phyloP scores from a whole-genome alignment of 2,329 filamentous ascomycete species.

The Cladosporium halotolerans region DNA sequence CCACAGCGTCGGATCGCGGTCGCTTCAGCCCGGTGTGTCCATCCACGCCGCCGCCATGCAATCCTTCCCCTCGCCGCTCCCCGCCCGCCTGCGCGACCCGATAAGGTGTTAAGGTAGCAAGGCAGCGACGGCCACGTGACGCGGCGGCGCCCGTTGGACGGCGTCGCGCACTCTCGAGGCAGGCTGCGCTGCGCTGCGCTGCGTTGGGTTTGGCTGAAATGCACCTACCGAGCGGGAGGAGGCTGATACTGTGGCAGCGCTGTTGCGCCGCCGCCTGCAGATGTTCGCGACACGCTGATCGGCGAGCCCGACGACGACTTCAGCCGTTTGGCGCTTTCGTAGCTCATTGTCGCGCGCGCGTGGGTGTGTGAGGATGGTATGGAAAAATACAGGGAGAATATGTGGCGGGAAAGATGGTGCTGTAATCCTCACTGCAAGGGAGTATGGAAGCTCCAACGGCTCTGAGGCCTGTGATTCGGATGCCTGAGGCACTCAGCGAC shows the following conservation, averaged over 20 bases:
- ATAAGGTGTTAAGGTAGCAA: too few relatives aligned
- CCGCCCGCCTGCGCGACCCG: neutral
- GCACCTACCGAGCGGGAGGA: slow-evolving; percentile 15
- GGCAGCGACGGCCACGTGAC: neutral
- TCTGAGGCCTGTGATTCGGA: neutral
- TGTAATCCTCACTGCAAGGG: neutral
- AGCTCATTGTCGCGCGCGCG: neutral
- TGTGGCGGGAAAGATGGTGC: neutral
- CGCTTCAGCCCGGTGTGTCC: slow-evolving; percentile 3
- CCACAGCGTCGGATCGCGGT: slow-evolving; percentile 7
- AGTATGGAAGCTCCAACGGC: slow-evolving; percentile 3
- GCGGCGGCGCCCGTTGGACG: neutral
- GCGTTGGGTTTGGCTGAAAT: slow-evolving; percentile 1
- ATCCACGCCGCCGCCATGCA: too few relatives aligned
- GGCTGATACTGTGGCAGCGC: slow-evolving; percentile 26
- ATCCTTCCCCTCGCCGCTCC: too few relatives aligned
- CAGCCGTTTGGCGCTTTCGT: slow-evolving; percentile 20
- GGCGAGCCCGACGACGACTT: slow-evolving; percentile 23
- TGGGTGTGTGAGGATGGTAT: neutral
- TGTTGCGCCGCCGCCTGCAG: slow-evolving; percentile 13
- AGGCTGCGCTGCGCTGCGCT: neutral
- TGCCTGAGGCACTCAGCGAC: neutral
- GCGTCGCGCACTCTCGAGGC: too few relatives aligned
- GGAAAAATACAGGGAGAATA: neutral
- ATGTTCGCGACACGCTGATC: slow-evolving; percentile 16